Base-by-base conservation (phyloP, 306 rosid genomes). In the Trifolium subterraneum region DNA sequence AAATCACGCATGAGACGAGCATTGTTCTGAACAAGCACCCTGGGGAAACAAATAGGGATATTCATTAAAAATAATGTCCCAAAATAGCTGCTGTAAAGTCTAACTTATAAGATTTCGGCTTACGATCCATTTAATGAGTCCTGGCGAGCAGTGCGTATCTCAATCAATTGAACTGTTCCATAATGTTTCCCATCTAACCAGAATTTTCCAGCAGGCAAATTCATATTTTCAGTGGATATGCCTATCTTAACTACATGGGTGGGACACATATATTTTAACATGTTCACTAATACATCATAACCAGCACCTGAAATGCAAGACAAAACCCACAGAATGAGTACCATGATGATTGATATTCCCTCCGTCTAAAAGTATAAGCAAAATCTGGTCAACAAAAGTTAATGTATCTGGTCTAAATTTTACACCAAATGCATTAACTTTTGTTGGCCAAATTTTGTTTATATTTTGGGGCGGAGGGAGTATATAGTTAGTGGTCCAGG, bases 171-270 rank as follows among this genome's bases (percentile, higher is more conserved):
- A 23, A 70, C 20, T 58, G 66, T 67, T 73, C 36, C 87, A 76
- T 83, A 70, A 16, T 50, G 18, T 71, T 72, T 84, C 71, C 77
- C 84, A 66, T 83, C 92, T 58, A 81, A 77, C 97, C 97, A 94
- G 84, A 94, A 94, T 50, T 78, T 77, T 65, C 98, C 98, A 12
- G 86, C 69, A 56, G 97, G 98, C 55, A 94, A 86, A 80, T 94
- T 91, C 84, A 91, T 94, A 48, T 68, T 88, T 81, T 82, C 84
- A 44, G 88, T 81, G 16, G 92, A 92, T 70, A 86, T 88, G 70
- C 72, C 75, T 77, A 94, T 94, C 81, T 91, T 94, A 61, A 94
- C 91, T 31, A 90, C 92, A 80, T 94, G 86, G 8, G 93, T 87
- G 12, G 98, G 98, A 77, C 84, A 67, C 69, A 94, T 84, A 79